A percentile compares a stretch with the other conserved stretches of the same genome.
Evolutionary conservation across 164 flowering plant genomes (phyloP).

Genomic region (Cinnamomum micranthum): DNA sequence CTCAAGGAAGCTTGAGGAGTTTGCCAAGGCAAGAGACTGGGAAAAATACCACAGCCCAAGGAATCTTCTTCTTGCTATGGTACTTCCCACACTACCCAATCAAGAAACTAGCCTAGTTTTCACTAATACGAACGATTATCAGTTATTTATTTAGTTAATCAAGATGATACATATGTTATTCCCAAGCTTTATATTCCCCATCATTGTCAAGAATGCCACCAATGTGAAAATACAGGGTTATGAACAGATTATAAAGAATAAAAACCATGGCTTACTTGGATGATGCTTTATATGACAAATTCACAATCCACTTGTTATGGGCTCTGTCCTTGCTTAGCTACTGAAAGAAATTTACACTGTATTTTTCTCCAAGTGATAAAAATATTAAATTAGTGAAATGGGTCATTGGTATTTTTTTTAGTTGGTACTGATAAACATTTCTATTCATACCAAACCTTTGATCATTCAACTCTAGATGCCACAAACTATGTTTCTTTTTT

Average conservation of each 20-base stretch:
- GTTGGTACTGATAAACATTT: too few species aligned
- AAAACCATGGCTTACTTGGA: too few species aligned
- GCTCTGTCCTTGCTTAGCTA: too few species aligned
- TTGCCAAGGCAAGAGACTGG: conserved; percentile 65
- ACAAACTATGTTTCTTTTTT: not conserved
- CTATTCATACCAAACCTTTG: too few species aligned
- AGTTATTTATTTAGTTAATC: not conserved
- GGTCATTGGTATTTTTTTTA: too few species aligned
- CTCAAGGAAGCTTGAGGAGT: conserved; percentile 51
- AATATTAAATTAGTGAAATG: not conserved
- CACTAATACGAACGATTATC: not conserved
- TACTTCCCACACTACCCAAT: conserved; percentile 16
- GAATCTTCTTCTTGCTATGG: conserved; percentile 75
- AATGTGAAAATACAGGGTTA: too few species aligned
- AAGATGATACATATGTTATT: not conserved
- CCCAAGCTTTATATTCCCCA: not conserved
- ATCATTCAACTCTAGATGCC: not conserved
- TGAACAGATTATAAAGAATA: not conserved
- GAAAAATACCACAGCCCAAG: conserved; percentile 67
- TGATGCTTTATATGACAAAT: too few species aligned
- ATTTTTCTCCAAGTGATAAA: too few species aligned
- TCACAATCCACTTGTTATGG: too few species aligned
- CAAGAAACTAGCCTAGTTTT: not conserved
- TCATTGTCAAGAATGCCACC: not conserved
- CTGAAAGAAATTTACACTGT: too few species aligned